Base-by-base conservation (phyloP, 2,329 filamentous ascomycete species). In the Ophiosphaerella narmari region DNA sequence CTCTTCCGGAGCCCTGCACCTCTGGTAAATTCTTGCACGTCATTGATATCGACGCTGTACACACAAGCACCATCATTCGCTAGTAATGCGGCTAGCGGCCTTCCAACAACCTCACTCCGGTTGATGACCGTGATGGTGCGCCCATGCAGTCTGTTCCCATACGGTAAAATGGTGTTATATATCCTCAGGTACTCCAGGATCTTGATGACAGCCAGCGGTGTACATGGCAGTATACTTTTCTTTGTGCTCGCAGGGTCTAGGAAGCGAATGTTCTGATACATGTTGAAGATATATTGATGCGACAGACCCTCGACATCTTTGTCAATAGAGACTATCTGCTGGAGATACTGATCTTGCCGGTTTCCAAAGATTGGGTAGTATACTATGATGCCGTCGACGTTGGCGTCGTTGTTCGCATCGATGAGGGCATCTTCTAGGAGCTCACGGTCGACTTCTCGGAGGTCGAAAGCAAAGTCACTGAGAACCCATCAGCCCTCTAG, bases 241-340 rank as follows among this genome's bases (percentile, higher is more conserved):
- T 90, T 89, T 50, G 79, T 81, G 73, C 91, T 89, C 37, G 81
- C 75, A 4, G 88, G 87, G 75, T 99, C 94, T 48, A 99, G 82
- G 79, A 92, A 97, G 59, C 94, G 90, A 66, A 96, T 85, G 78
- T 99, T 99, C 80, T 97, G 90, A 78, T 97, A 99, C 92, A 99
- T 97, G 82, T 99, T 99, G 84, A 93, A 92, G 69, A 97, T 88
- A 77, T 97, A 92, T 70, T 87, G 87, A 76, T 97, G 93, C 64
- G 88, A 91, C 50, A 99, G 85, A 32, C 94, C 94, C 75, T 99
- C 94, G 60, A 99, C 93, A 68, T 99, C 94, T 76, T 99, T 97
- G 74, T 83, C 78, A 37, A 96, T 82, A 48, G 90, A 86, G 48
- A 97, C 91, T 3, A 95, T 90, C 77, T 97, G 92, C 77, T 97